A percentile compares a stretch with the other conserved stretches of the same genome.
These are phyloP conservation scores for Piper longum DNA, from an alignment of 164 flowering plant species.

Conservation along the genomic window DNA sequence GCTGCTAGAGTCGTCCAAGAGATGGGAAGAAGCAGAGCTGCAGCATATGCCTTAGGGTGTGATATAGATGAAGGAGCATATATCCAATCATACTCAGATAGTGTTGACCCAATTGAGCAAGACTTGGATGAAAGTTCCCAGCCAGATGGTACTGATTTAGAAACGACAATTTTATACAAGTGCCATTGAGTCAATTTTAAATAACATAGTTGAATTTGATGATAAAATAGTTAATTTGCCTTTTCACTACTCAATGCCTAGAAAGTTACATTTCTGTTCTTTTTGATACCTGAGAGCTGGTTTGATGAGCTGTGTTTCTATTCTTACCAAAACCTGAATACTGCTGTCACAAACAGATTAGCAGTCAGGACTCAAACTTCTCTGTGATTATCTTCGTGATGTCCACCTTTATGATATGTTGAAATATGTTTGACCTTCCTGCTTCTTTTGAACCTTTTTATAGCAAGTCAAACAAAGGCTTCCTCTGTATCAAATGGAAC, in stretches of 20 bases:
- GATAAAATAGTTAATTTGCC: no score
- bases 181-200: neutral
- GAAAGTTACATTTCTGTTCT: no score
- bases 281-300: no score
- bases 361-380: no score
- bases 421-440: no score
- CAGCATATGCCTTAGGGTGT: slow-evolving; percentile 85
- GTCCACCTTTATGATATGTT: no score
- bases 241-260: no score
- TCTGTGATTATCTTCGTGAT: no score
- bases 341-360: no score
- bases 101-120: slow-evolving; percentile 39
- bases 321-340: no score
- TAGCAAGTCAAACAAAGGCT: slow-evolving; percentile 39
- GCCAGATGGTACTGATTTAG: slow-evolving; percentile 47
- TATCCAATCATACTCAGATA: slow-evolving; percentile 48
- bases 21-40: slow-evolving; percentile 99
- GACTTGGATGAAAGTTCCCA: slow-evolving; percentile 49
- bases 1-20: slow-evolving; percentile 98
- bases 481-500: slow-evolving; percentile 51
- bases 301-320: no score
- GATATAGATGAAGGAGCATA: slow-evolving; percentile 85
- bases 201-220: no score
- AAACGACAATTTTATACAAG: neutral
- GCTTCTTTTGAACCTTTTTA: neutral